Evolutionary conservation across 176 grass and related monocot genomes (phyloP), one percentile per base, ranked within the genome.

Genomic region (Aechmea fasciata): DNA sequence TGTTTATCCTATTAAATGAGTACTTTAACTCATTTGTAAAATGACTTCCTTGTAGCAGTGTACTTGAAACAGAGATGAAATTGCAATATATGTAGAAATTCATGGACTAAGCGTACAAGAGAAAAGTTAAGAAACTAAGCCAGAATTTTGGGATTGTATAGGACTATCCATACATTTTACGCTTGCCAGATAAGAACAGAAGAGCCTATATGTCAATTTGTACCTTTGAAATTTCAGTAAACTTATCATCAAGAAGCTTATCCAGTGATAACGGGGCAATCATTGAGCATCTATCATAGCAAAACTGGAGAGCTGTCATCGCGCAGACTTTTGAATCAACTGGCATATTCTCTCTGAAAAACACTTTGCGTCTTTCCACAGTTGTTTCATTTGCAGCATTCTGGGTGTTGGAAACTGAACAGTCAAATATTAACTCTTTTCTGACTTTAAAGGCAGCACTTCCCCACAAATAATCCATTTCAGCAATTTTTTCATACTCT

Each of bases 401-500:
- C 63, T 80, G 68, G 15, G 50, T 65, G 66, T 77, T 75, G 51
- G 81, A 76, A 69, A 66, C 71, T 76, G 79, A 67, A 63, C 49
- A 66, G 63, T 96, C 88, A 33, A 83, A 66, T 73, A 81, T 84
- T 63, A 91, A 47, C 81, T 96, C 92, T 69, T 91, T 85, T 81
- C 70, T 88, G 51, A 91, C 77, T 84, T 82, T 89, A 26, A 82
- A 57, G 75, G 80, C 73, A 69, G 85, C 78, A 71, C 50, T 75
- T 64, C 92, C 92, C 85, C 85, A 96, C 33, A 96, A 73, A 86
- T 96, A 87, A 83, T 96, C 92, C 54, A 91, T 81, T 79, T 96
- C 88, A 47, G 85, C 50, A 70, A 96, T 84, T 51, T 64, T 79
- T 72, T 73, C 86, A 73, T 85, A 82, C 57, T 84, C 84, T 49